Conservation (phyloP, 352 stramenopile genomes). For the Phytophthora parvispora region DNA sequence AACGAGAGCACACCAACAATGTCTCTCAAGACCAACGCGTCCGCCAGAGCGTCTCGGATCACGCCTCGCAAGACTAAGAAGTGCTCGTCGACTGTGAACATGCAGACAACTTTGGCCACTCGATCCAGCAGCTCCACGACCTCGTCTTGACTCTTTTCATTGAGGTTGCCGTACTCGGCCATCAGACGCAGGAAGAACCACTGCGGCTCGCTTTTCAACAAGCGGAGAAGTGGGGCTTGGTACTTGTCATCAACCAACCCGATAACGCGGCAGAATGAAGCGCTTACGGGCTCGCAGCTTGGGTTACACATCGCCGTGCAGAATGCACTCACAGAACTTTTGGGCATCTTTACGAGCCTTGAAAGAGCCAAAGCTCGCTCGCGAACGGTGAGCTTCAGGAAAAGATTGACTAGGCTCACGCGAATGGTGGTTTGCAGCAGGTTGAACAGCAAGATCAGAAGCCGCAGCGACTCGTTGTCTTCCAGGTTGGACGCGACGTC, state of each 20-base stretch:
- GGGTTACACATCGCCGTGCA: slow-evolving; percentile 43
- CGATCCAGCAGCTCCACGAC: slow-evolving; percentile 46
- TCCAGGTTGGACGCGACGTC: slow-evolving; percentile 47
- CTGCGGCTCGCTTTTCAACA: slow-evolving; percentile 43
- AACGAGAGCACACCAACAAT: slow-evolving; percentile 64
- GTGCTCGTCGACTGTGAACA: slow-evolving; percentile 43
- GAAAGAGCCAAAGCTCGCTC: slow-evolving; percentile 37
- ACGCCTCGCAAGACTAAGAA: slow-evolving; percentile 52
- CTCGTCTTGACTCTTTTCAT: background rate
- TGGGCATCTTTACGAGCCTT: slow-evolving; percentile 53
- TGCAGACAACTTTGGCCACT: slow-evolving; percentile 46
- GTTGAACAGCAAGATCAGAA: slow-evolving; percentile 56
- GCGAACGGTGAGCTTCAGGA: slow-evolving; percentile 35
- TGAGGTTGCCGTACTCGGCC: slow-evolving; percentile 17
- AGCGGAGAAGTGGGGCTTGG: slow-evolving; percentile 46
- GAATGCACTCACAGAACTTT: slow-evolving; percentile 46
- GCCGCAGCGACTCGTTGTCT: slow-evolving; percentile 41
- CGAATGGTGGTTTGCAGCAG: slow-evolving; percentile 46
- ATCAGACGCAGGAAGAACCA: slow-evolving; percentile 71
- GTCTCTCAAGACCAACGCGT: slow-evolving; percentile 44
- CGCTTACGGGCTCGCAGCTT: slow-evolving; percentile 31
- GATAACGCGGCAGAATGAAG: slow-evolving; percentile 56
- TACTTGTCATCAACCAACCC: slow-evolving; percentile 50
- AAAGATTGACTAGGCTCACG: slow-evolving; percentile 39
- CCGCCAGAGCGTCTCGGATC: slow-evolving; percentile 52